These are phyloP conservation scores for Aspergillus niger DNA, from an alignment of 2,329 filamentous ascomycete genomes.

Conservation along the genomic window DNA sequence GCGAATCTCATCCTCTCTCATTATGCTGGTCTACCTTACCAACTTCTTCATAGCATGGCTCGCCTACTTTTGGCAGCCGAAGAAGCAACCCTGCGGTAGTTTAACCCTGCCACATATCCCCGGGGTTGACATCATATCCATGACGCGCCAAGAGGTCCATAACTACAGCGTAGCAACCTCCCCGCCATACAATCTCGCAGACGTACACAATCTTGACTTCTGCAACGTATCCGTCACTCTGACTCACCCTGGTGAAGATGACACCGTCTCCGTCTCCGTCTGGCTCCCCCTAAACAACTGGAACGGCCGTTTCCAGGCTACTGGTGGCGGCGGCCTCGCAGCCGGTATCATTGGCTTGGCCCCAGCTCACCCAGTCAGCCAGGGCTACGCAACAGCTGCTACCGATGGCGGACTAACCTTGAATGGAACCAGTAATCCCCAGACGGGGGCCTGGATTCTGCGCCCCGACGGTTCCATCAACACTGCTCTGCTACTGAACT, in stretches of 20 bases:
- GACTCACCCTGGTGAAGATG: constrained; percentile 8
- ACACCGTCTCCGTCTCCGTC: neutral
- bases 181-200: neutral
- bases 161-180: neutral
- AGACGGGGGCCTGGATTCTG: neutral
- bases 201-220: neutral
- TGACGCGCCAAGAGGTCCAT: neutral
- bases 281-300: constrained; percentile 9
- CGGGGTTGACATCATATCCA: constrained; percentile 1
- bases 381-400: neutral
- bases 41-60: neutral
- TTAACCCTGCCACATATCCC: neutral
- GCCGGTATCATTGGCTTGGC: constrained; percentile 3
- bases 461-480: constrained; percentile 4
- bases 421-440: neutral
- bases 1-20: neutral
- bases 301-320: constrained; percentile 14
- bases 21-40: neutral
- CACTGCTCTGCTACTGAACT: constrained; percentile 1
- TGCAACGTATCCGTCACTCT: constrained; percentile 11
- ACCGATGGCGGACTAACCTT: constrained; percentile 6
- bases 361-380: neutral
- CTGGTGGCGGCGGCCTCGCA: constrained; percentile 10
- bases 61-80: neutral
- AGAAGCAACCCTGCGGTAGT: neutral